phyloP scores from a whole-genome alignment of 495 filamentous ascomycete species.

The Trichoderma gamsii region DNA sequence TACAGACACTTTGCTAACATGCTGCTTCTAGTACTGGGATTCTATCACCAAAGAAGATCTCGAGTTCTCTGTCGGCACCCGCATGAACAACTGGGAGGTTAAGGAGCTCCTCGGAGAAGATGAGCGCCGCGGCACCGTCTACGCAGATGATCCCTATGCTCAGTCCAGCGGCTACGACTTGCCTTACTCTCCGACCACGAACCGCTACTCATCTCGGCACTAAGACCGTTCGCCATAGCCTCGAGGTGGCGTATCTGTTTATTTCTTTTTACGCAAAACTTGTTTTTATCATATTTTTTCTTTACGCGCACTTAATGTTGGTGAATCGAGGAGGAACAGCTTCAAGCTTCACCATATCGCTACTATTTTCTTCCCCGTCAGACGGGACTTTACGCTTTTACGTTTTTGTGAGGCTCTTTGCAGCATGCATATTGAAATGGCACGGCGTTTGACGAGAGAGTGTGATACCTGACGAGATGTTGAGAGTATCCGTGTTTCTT shows the following conservation, averaged over 20 bases:
- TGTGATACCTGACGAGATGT: neutral
- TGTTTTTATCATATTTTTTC: neutral
- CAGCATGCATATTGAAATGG: neutral
- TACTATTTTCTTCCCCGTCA: neutral
- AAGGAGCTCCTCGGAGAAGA: slow-evolving; percentile 91
- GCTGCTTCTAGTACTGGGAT: slow-evolving; percentile 76
- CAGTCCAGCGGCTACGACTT: slow-evolving; percentile 39
- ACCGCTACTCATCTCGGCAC: slow-evolving; percentile 29
- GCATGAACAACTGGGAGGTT: slow-evolving; percentile 96
- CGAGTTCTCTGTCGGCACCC: slow-evolving; percentile 93
- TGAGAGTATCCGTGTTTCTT: neutral
- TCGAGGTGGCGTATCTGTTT: neutral
- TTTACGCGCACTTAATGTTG: neutral
- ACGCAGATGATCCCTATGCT: slow-evolving; percentile 53
- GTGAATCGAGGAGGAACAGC: neutral
- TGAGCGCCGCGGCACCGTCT: slow-evolving; percentile 70
- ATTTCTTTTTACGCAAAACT: neutral
- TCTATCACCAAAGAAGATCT: slow-evolving; percentile 98
- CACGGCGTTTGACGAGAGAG: slow-evolving; percentile 5
- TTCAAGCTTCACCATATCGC: neutral
- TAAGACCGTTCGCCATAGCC: neutral
- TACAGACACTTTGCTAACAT: neutral
- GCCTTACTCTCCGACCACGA: slow-evolving; percentile 35
- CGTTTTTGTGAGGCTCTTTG: neutral
- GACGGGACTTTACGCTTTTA: neutral